Conservation (phyloP, 1,139 yeast genomes). For the Debaryomyces fabryi region DNA sequence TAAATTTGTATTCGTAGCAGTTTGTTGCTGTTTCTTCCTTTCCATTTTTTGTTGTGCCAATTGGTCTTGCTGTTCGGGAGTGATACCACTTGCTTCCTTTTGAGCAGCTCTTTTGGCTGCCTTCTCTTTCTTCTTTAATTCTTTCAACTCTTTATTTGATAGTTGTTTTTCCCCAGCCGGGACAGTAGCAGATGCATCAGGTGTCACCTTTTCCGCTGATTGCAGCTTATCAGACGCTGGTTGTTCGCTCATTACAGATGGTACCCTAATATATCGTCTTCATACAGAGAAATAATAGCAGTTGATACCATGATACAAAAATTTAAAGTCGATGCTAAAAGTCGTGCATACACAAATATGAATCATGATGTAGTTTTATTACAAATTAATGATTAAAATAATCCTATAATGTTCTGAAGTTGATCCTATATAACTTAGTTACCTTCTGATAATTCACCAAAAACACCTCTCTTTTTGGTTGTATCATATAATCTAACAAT, state of each 20-base stretch:
- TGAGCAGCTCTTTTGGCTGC: constrained; percentile 84
- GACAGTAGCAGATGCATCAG: neutral
- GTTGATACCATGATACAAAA: constrained; percentile 1
- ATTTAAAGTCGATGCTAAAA: constrained; percentile 1
- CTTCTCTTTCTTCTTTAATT: constrained; percentile 83
- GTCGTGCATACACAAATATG: constrained; percentile 7
- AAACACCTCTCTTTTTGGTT: constrained; percentile 62
- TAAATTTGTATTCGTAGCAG: constrained; percentile 51
- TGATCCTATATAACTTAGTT: constrained; percentile 5
- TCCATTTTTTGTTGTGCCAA: constrained; percentile 46
- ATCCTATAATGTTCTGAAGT: constrained; percentile 5
- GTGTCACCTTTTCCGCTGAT: constrained; percentile 7
- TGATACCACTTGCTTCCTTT: constrained; percentile 56
- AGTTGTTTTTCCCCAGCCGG: constrained; percentile 30
- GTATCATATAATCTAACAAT: constrained; percentile 94
- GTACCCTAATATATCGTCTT: neutral
- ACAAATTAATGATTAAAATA: neutral
- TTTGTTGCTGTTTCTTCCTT: constrained; percentile 34
- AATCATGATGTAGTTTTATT: neutral
- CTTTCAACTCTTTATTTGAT: constrained; percentile 83
- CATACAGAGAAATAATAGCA: neutral
- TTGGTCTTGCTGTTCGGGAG: constrained; percentile 45
- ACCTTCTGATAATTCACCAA: constrained; percentile 47
- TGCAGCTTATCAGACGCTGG: neutral
- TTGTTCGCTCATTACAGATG: constrained; percentile 2